Conservation (phyloP, 1,139 yeast genomes). For the Neolecta irregularis region DNA sequence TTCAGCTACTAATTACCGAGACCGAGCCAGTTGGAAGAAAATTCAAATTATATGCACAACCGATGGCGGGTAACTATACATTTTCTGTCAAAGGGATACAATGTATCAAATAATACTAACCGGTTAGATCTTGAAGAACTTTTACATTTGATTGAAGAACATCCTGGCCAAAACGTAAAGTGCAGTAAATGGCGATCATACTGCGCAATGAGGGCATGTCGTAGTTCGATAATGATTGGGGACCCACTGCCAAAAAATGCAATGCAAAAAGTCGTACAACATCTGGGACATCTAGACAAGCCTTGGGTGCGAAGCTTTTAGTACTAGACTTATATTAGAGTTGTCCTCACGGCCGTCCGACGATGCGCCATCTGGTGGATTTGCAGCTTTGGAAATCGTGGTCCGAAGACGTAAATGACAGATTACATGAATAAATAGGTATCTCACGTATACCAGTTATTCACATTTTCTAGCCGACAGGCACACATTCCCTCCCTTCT, state of each 20-base stretch:
- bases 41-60: conserved; percentile 45
- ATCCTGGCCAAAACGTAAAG: conserved; percentile 30
- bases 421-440: too few relatives aligned
- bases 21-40: conserved; percentile 41
- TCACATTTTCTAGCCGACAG: conserved; percentile 14
- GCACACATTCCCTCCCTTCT: conserved; percentile 9
- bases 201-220: conserved; percentile 90
- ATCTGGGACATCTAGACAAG: conserved; percentile 58
- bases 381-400: conserved; percentile 21
- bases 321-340: too few relatives aligned
- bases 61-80: conserved; percentile 52
- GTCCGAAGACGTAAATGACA: conserved; percentile 3
- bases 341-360: conserved; percentile 97
- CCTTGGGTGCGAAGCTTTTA: too few relatives aligned
- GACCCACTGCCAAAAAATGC: conserved; percentile 39
- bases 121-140: conserved; percentile 57
- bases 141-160: conserved; percentile 38
- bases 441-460: conserved; percentile 13
- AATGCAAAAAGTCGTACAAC: conserved; percentile 54
- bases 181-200: conserved; percentile 69
- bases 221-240: conserved; percentile 90
- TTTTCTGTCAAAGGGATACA: conserved; percentile 32
- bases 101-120: conserved; percentile 3
- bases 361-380: conserved; percentile 76
- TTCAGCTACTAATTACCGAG: conserved; percentile 38